Base-by-base conservation (phyloP, 2,329 filamentous ascomycete genomes). In the Diplodia mutila region DNA sequence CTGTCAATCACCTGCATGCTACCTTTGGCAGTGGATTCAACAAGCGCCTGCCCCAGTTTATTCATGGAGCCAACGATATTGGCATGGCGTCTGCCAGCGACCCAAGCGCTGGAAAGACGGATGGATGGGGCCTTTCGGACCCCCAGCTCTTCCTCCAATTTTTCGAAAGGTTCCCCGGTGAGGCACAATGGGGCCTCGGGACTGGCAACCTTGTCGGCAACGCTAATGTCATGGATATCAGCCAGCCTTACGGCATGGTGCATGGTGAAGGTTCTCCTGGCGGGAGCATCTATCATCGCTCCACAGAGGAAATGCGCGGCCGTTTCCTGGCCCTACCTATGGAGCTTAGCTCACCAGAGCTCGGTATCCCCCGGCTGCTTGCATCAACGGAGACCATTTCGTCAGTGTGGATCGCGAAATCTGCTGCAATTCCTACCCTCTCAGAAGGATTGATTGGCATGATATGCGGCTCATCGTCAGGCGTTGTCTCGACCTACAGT, bases 191-290 rank as follows among this genome's bases (percentile, higher is more conserved):
- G 79, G 94, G 94, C 3, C 77, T 94, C 61, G 93, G 91, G 4
- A 84, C 92, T 37, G 93, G 93, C 5, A 89, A 92, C 49, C 76
- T 89, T 63, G 89, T 93, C 11, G 92, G 91, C 18, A 82, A 89
- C 27, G 91, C 92, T 1, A 97, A 97, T 74, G 87, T 91, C 42
- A 94, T 97, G 90, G 94, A 97, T 75, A 87, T 97, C 42, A 97
- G 93, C 75, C 91, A 94, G 73, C 86, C 87, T 9, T 94, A 91
- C 75, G 94, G 94, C 9, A 87, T 94, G 80, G 81, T 97, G 8
- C 90, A 92, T 65, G 94, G 93, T 3, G 93, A 97, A 81, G 94
- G 93, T 1, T 92, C 90, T 67, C 93, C 93, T 0, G 91, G 92
- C 59, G 94, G 94, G 3, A 89, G 90, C 67, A 86, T 88, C 53